Base-by-base conservation (phyloP, 1,284 basidiomycete genomes). In the Cutaneotrichosporon spelunceum region DNA sequence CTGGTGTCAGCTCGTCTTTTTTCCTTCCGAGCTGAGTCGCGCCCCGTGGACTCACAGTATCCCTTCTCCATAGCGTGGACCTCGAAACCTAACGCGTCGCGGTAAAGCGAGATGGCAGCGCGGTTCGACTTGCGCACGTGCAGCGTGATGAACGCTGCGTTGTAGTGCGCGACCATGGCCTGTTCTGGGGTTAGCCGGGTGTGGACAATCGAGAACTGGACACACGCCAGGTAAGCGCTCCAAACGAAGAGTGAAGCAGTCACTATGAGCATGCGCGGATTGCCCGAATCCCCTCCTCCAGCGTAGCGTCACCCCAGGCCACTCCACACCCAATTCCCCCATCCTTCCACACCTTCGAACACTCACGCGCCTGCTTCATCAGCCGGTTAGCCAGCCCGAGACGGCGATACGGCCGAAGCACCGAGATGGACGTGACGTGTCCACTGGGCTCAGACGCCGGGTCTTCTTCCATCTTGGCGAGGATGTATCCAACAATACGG, bases 381-480 rank as follows among this genome's bases (percentile, higher is more conserved):
- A 96, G 80, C 73, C 88, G 88, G 78, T 91, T 91, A 14, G 91
- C 93, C 1, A 96, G 80, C 2, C 93, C 92, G 21, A 93, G 81
- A 29, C 92, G 83, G 58, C 92, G 83, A 74, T 95, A 92, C 16
- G 89, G 87, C 64, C 91, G 82, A 39, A 94, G 81, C 5, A 96
- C 91, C 1, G 90, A 92, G 68, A 96, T 91, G 0, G 92, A 94
- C 44, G 91, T 94, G 71, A 96, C 88, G 74, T 95, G 90, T 1
- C 92, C 92, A 63, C 92, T 77, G 1, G 86, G 83, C 59, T 85
- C 83, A 27, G 87, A 76, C 1, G 81, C 72, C 11, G 80, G 72
- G 48, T 90, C 89, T 75, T 93, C 91, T 69, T 89, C 86, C 94
- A 97, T 94, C 78, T 95, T 95, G 0, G 91, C 92, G 13, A 97